Base-by-base conservation (phyloP, 148 eudicot genomes). In the Amaranthus cruentus region DNA sequence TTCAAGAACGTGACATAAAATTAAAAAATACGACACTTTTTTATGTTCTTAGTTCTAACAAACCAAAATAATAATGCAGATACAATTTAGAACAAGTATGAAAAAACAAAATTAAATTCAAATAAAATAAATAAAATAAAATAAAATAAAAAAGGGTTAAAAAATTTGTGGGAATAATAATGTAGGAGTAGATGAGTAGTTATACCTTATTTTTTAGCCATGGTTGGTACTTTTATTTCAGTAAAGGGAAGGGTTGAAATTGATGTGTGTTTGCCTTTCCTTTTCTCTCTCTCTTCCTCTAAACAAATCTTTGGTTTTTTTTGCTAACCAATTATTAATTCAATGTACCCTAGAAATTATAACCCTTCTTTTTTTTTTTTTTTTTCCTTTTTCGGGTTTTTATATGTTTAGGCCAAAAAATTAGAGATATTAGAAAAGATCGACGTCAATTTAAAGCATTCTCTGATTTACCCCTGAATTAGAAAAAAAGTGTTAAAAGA, bases 1-100 rank as follows among this genome's bases (percentile, higher is more conserved):
- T 51, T 49, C 14, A 53, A 53, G 5, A 79, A 79, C 77, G 81
- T 79, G 78, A 79, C 81, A 79, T 38, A 63, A 54, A 42, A 53
- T 12, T 6, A 62, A 73, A 28, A n/a, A 77, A 66, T 4, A 7
- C 72, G 6, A 28, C 28, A 7, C 3, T 50, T n/a, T 28, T 18
- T 60, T 51, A 43, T 12, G 72, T 49, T 44, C 15, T 5, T 56
- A 6, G 14, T 53, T 55, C 13, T 72, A 69, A 62, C 68, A 65
- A 66, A 58, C 64, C 48, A n/a, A 4, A 6, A 55, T 18, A 4
- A 57, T 28, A 58, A 66, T 49, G 65, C 68, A 70, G 68, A 62
- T 6, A 52, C 6, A 62, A 56, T 15, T 42, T 7, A 5, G 14
- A 47, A 28, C 38, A 28, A 28, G 38, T 28, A 28, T 28, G 38